Evolutionary conservation across 192 early-diverging fungal species (phyloP).

Genomic region (Podila epicladia): DNA sequence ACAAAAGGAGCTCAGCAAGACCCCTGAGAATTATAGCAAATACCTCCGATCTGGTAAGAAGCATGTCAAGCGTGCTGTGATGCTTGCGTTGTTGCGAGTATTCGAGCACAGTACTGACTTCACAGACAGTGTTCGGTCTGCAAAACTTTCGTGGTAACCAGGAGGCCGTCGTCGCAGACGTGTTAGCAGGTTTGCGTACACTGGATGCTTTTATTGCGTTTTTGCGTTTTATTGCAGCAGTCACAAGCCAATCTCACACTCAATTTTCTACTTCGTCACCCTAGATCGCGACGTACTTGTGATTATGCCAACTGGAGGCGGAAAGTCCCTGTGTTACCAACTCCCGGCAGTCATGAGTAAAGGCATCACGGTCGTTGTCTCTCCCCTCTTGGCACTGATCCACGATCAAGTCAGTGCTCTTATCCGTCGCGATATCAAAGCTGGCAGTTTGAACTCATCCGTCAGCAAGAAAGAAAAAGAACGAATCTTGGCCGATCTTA

Average conservation of each 20-base stretch:
- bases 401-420: conserved; percentile 92
- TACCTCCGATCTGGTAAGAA: conserved; percentile 30
- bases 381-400: conserved; percentile 95
- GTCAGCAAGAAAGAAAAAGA: conserved; percentile 58
- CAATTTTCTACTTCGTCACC: not conserved
- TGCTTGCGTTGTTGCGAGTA: not conserved
- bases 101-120: too few species aligned
- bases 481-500: conserved; percentile 67
- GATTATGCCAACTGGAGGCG: conserved; percentile 99
- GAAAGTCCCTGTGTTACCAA: conserved; percentile 97
- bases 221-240: not conserved
- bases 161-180: conserved; percentile 15
- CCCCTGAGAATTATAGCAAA: conserved; percentile 7
- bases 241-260: not conserved
- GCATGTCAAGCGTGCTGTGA: not conserved
- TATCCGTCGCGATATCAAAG: conserved; percentile 18
- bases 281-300: conserved; percentile 88
- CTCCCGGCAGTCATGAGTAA: conserved; percentile 83
- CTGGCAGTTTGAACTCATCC: conserved; percentile 69
- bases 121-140: conserved; percentile 19
- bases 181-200: conserved; percentile 19
- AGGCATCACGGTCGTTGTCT: conserved; percentile 91
- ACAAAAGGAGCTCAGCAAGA: conserved; percentile 9
- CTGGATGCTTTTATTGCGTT: not conserved
- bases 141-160: conserved; percentile 37